Base-by-base conservation (phyloP, 2,329 filamentous ascomycete genomes). In the Cordyceps pruinosa region DNA sequence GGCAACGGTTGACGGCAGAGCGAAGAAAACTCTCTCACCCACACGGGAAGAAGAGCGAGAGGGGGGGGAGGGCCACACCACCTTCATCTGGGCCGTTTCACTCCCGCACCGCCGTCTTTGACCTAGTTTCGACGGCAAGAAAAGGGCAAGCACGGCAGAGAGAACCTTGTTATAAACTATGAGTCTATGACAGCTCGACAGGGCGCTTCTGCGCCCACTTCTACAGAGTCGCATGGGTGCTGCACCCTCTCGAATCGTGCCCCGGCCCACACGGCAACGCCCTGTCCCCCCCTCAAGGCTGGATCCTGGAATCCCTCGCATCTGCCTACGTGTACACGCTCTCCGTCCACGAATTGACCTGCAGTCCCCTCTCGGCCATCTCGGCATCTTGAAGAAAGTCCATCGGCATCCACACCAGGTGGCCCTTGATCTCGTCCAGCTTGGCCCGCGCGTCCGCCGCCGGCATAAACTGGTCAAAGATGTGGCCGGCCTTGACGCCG, bases 401-500 rank as follows among this genome's bases (percentile, higher is more conserved):
- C 66, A 97, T 71, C n/a, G 91, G 91, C 86, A 96, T 93, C 89
- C 90, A 95, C 7, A 97, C 93, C 41, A 97, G 71, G 75, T 97
- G 93, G 0, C 93, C 93, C 73, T 85, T 86, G 63, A 97, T 84
- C 66, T 87, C 79, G 65, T 90, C 85, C 50, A 97, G 75, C 70
- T 93, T 90, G 62, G 79, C 70, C 17, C 89, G 81, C 7, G 94
- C 84, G 56, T 95, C 86, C 25, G 85, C 77, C 0, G 85, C 81
- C 0, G 88, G 87, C 69, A 88, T 80, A 71, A 87, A 90, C 58
- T 83, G 83, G 69, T 95, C 90, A 65, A 89, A 96, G 59, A 97
- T 79, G 72, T 97, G 94, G 0, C 94, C 93, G 3, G 90, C 75
- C 70, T 90, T 94, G 60, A 88, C 81, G 5, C 86, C 83, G 49